Evolutionary conservation across 202 grass and related monocot genomes (phyloP), one percentile per base, ranked within the genome.

Genomic region (Miscanthus sacchariflorus): DNA sequence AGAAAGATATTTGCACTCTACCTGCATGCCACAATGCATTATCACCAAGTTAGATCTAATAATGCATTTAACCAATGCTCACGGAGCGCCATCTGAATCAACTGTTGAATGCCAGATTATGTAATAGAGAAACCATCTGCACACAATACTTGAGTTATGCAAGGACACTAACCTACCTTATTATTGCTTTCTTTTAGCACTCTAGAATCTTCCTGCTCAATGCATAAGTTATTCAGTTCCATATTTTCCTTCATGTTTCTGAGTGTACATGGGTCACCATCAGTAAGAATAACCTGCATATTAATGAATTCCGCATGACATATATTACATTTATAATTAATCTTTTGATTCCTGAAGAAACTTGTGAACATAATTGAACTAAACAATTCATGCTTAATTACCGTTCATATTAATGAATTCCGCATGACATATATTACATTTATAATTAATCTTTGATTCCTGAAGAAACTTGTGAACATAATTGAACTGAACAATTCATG

Each of bases 241-340:
- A 99, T 74, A 74, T 99, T 99, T 69, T 68, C 54, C 81, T 92
- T 96, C 96, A 99, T 92, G 84, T 99, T 99, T 35, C 21, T 72
- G 65, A 99, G 88, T 86, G 94, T 92, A 58, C 86, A 95, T 73
- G 86, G 66, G 68, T 95, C 92, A 85, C 94, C 96, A 90, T 99
- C 96, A 36, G 92, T 93, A 80, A 99, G 96, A 91, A 93, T 84
- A 82, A 99, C 92, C 96, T 99, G 85, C 74, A 80, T 85, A 81
- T 70, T 12, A 81, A 66, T 72, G 49, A 58, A 72, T 64, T 81
- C 33, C 9, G 8, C 17, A 74, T 90, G 68, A 71, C 5, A 70
- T 52, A n/a, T 75, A 46, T 69, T 70, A 36, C 15, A 15, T 69
- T 21, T 85, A 9, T 21, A 83, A 54, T 66, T 17, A 83, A 54